Conservation (phyloP, 2,329 filamentous ascomycete genomes). For the Tolypocladium cylindrosporum region DNA sequence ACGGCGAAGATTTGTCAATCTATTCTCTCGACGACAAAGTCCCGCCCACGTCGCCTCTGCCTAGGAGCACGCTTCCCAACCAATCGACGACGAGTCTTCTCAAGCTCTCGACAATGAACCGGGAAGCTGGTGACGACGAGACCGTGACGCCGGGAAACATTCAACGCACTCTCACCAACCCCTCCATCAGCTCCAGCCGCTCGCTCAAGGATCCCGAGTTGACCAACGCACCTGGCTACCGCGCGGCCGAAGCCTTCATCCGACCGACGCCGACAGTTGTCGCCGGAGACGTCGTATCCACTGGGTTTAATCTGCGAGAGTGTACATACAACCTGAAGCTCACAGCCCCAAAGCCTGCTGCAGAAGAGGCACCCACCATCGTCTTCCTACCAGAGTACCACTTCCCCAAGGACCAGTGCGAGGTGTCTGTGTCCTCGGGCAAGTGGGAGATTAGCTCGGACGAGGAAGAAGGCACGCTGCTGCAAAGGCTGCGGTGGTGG, state of each 20-base stretch:
- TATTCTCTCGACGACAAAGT: constrained; percentile 72
- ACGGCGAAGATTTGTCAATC: constrained; percentile 92
- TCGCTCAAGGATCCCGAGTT: constrained; percentile 45
- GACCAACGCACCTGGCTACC: constrained; percentile 60
- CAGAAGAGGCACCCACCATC: constrained; percentile 61
- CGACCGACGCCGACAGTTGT: constrained; percentile 72
- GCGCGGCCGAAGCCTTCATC: constrained; percentile 88
- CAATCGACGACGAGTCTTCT: constrained; percentile 34
- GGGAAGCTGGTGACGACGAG: constrained; percentile 36
- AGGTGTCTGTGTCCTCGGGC: constrained; percentile 69
- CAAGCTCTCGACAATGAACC: constrained; percentile 9
- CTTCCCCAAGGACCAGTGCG: constrained; percentile 66
- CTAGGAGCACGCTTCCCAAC: constrained; percentile 26
- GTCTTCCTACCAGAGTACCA: constrained; percentile 87
- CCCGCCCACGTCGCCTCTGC: constrained; percentile 41
- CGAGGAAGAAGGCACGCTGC: constrained; percentile 55
- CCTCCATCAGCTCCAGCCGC: constrained; percentile 51
- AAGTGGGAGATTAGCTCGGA: constrained; percentile 80
- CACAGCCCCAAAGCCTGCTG: constrained; percentile 46
- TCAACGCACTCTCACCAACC: constrained; percentile 58
- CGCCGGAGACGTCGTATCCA: constrained; percentile 58
- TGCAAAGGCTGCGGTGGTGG: constrained; percentile 87
- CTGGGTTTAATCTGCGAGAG: constrained; percentile 73
- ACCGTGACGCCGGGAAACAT: constrained; percentile 68
- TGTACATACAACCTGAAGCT: constrained; percentile 70